Percentiles rank a stretch among this genome's conserved stretches.
phyloP scores from a whole-genome alignment of 2,329 filamentous ascomycete genomes.

The Lachnellula hyalina region DNA sequence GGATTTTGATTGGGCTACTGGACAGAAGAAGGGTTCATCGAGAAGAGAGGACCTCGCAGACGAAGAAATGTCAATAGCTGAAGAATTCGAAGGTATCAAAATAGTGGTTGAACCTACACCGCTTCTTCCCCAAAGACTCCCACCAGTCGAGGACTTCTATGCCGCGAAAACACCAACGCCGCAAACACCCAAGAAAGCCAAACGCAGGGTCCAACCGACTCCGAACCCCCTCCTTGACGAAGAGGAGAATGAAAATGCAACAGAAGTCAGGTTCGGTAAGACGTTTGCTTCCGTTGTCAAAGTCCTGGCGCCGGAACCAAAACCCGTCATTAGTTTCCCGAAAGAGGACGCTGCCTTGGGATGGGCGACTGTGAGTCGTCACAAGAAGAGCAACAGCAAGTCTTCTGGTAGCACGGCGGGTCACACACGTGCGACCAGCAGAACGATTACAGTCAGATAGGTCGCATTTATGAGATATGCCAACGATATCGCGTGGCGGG shows the following conservation, averaged over 20 bases:
- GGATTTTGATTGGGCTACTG: slow-evolving; percentile 27
- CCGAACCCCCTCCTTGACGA: background rate
- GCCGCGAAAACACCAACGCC: background rate
- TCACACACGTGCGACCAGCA: background rate
- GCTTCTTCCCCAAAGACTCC: background rate
- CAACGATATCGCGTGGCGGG: background rate
- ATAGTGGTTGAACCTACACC: background rate
- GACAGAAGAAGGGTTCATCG: slow-evolving; percentile 20
- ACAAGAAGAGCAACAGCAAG: background rate
- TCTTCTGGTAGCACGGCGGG: background rate
- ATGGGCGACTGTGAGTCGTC: background rate
- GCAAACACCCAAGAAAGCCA: background rate
- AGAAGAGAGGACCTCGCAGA: background rate
- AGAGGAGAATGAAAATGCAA: background rate
- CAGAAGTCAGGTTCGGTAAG: background rate
- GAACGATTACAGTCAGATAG: background rate
- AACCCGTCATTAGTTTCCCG: background rate
- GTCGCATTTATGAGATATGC: background rate
- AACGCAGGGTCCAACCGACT: background rate
- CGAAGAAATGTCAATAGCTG: background rate
- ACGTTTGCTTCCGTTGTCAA: background rate
- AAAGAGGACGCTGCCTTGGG: background rate
- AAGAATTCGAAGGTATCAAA: background rate
- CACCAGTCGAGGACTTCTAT: background rate
- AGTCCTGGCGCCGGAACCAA: background rate